Base-by-base conservation (phyloP, 1,139 yeast genomes). In the Insectozyma bohioensis region DNA sequence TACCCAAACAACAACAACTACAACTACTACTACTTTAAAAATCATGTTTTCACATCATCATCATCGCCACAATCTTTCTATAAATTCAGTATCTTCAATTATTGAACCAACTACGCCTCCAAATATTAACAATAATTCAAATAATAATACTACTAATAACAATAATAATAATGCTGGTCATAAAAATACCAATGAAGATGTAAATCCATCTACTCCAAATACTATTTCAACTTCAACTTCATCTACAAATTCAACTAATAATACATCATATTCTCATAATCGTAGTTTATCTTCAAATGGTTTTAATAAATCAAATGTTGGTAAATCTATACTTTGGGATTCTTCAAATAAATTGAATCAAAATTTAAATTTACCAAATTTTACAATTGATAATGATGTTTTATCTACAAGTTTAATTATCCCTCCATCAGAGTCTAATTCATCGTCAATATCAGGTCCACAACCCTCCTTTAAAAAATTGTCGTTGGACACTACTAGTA, bases 61-160 rank as follows among this genome's bases (percentile, higher is more conserved):
- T 20, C 70, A 65, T 41, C 56, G 57, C 30, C 67, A 62, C 40
- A 64, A 58, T 41, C 52, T 63, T 31, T 62, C 68, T 24, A 51
- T 65, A 38, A 62, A 63, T 45, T 62, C 68, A 29, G 52, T 62
- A 34, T 47, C 52, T 26, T 62, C 69, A 19, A 43, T 64, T 32
- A 51, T 62, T 23, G 72, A 65, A 45, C 72, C 72, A 17, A 59
- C 67, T 13, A 65, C 72, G 5, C 72, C 72, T 5, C 71, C 72
- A 12, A 17, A 24, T n/a, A 13, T 18, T 7, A 24, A n/a, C 12
- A 49, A 35, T 28, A 36, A 38, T 26, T 8, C 30, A 11, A 20
- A 27, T 15, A 28, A 35, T 20, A 24, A 20, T 13, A 21, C 36
- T 10, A 30, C 30, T 12, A 28, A 15, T 22, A 21, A 23, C 19